Evolutionary conservation across 805 yeast genomes (phyloP).

Genomic region (Metahyphopichia silvanorum): DNA sequence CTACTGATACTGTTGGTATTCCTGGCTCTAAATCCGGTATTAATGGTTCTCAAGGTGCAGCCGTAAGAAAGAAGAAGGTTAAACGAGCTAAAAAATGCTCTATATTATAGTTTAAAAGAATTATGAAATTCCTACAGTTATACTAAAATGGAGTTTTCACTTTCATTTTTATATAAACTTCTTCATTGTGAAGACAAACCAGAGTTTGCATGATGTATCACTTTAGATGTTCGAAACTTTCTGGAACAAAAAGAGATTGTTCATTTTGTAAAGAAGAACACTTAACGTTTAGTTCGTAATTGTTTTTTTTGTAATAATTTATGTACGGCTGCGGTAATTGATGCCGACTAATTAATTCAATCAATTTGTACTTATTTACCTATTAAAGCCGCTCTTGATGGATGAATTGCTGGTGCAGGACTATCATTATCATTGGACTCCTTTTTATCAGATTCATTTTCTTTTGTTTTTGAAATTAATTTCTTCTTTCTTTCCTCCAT

Average conservation of each 20-base stretch:
- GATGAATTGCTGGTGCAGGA: constrained; percentile 48
- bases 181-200: no score
- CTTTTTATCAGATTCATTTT: constrained; percentile 27
- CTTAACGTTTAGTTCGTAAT: no score
- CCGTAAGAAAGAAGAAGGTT: constrained; percentile 21
- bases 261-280: no score
- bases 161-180: no score
- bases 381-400: constrained; percentile 59
- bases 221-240: no score
- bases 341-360: constrained; percentile 14
- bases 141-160: no score
- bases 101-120: constrained; percentile 23
- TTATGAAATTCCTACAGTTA: background rate
- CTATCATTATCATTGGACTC: constrained; percentile 15
- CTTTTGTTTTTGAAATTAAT: constrained; percentile 45
- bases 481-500: constrained; percentile 65
- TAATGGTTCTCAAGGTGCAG: constrained; percentile 4
- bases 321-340: background rate
- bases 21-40: constrained; percentile 4
- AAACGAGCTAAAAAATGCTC: constrained; percentile 37
- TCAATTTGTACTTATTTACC: background rate
- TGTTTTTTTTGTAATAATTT: no score
- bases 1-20: constrained; percentile 4
- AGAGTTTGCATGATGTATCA: no score
- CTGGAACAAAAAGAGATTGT: no score